These are phyloP conservation scores for Coemansia sp. DNA, from an alignment of 192 early-diverging fungal genomes.

Conservation along the genomic window DNA sequence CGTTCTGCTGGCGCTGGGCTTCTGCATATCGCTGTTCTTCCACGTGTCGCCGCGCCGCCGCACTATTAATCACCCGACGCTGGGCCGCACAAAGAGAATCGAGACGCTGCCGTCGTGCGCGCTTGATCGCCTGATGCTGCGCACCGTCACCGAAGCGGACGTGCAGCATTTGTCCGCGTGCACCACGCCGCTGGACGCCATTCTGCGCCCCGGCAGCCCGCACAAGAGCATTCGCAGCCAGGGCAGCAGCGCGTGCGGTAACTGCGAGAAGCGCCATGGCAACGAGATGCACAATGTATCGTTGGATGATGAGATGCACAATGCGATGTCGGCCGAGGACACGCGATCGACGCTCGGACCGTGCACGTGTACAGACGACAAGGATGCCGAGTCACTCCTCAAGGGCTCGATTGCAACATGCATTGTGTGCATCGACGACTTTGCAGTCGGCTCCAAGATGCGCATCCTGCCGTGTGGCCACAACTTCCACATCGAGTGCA, in stretches of 20 bases:
- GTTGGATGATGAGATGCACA: too few relatives aligned
- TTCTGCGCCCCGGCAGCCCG: conserved; percentile 22
- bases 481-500: conserved; percentile 57
- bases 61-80: not conserved
- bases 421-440: conserved; percentile 55
- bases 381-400: not conserved
- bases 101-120: conserved; percentile 46
- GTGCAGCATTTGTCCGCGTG: conserved; percentile 32
- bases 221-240: conserved; percentile 7
- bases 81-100: conserved; percentile 18
- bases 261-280: not conserved
- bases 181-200: conserved; percentile 41
- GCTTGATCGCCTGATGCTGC: conserved; percentile 40
- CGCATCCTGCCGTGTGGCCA: conserved; percentile 55
- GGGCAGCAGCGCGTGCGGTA: not conserved
- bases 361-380: not conserved
- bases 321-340: not conserved
- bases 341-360: not conserved
- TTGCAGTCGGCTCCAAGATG: conserved; percentile 47
- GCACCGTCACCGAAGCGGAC: conserved; percentile 32
- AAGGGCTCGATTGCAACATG: conserved; percentile 50
- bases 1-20: conserved; percentile 41
- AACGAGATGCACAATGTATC: too few relatives aligned
- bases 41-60: conserved; percentile 32
- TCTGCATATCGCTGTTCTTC: conserved; percentile 42